phyloP scores from a whole-genome alignment of 495 filamentous ascomycete genomes.

The Choiromyces venosus region DNA sequence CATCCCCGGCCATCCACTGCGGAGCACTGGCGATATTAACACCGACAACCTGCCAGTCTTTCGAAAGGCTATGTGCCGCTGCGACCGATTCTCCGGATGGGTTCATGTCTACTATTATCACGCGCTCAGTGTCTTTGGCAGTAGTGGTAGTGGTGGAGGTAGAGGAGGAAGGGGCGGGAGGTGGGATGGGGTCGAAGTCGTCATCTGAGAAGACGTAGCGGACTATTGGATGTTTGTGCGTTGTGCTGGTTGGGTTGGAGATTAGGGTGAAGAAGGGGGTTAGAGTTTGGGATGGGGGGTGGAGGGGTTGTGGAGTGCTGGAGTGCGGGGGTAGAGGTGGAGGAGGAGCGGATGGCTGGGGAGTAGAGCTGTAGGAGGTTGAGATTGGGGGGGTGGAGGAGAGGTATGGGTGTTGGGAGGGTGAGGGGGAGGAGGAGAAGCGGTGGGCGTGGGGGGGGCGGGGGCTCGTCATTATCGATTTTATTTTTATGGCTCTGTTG shows the following conservation, averaged over 20 bases:
- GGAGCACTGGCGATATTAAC: constrained; percentile 53
- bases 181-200: constrained; percentile 59
- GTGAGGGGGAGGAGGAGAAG: constrained; percentile 41
- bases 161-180: constrained; percentile 43
- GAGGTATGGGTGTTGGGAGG: constrained; percentile 54
- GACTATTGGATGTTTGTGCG: constrained; percentile 68
- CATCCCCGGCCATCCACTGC: constrained; percentile 53
- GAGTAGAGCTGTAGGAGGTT: constrained; percentile 44
- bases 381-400: constrained; percentile 47
- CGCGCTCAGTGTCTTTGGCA: constrained; percentile 49
- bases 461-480: constrained; percentile 16
- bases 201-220: constrained; percentile 90
- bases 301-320: constrained; percentile 14
- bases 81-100: constrained; percentile 47
- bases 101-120: constrained; percentile 54
- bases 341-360: constrained; percentile 22
- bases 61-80: constrained; percentile 50
- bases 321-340: constrained; percentile 29
- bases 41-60: constrained; percentile 52
- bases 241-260: constrained; percentile 52
- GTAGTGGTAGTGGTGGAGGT: constrained; percentile 20
- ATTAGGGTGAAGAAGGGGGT: constrained; percentile 63
- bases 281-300: constrained; percentile 47
- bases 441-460: constrained; percentile 26
- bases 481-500: constrained; percentile 36